Evolutionary conservation across 1,139 yeast species (phyloP).

Genomic region (Trichomonascaceae sp.): DNA sequence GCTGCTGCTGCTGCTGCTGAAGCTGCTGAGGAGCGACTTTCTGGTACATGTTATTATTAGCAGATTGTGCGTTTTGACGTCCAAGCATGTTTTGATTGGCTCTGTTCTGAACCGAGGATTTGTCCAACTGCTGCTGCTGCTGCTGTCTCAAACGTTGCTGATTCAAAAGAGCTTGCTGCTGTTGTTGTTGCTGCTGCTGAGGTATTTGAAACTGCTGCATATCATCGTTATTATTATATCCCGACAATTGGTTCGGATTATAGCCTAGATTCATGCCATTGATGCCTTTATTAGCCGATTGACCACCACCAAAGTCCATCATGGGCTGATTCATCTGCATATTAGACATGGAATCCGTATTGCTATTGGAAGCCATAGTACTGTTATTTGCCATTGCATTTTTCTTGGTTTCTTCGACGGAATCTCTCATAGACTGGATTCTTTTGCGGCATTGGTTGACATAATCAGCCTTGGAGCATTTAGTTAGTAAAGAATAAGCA

Average conservation of each 20-base stretch:
- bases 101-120: not conserved
- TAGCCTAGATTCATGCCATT: not conserved
- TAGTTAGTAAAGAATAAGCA: not conserved
- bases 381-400: constrained; percentile 10
- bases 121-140: constrained; percentile 8
- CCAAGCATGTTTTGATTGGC: constrained; percentile 2
- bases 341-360: not conserved
- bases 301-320: not conserved
- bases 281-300: not conserved
- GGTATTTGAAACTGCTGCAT: constrained; percentile 6
- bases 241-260: not conserved
- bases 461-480: constrained; percentile 20
- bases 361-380: constrained; percentile 3
- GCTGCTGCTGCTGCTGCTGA: constrained; percentile 10
- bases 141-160: constrained; percentile 13
- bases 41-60: constrained; percentile 2
- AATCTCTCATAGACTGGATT: constrained; percentile 21
- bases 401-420: constrained; percentile 18
- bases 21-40: constrained; percentile 5
- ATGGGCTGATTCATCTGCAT: not conserved
- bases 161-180: constrained; percentile 12
- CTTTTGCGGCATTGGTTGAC: constrained; percentile 22
- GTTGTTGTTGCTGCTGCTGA: constrained; percentile 12
- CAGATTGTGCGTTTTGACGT: constrained; percentile 3
- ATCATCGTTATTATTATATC: constrained; percentile 1